These are phyloP conservation scores for Cucurbita maxima DNA, from an alignment of 306 rosid species.

Conservation along the genomic window DNA sequence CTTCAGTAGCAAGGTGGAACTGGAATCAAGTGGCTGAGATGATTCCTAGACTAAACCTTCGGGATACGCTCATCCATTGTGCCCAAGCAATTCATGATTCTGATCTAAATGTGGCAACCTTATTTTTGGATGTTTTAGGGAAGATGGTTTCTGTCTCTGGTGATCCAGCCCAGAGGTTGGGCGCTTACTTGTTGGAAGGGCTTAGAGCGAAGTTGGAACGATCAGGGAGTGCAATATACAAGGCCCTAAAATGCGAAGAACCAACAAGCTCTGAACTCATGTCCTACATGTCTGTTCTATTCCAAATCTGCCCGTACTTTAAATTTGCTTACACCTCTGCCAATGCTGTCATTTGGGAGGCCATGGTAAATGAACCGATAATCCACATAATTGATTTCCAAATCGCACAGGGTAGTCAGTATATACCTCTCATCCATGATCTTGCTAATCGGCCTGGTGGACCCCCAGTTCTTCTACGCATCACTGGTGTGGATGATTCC, in stretches of 20 bases:
- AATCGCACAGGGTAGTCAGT: conserved; percentile 84
- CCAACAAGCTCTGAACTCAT: conserved; percentile 64
- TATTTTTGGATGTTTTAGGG: conserved; percentile 43
- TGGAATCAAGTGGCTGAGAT: conserved; percentile 26
- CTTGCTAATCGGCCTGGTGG: conserved; percentile 47
- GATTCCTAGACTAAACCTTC: conserved; percentile 40
- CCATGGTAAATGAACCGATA: conserved; percentile 44
- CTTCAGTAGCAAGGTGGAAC: conserved; percentile 15
- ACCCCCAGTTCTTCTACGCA: conserved; percentile 33
- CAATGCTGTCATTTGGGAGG: conserved; percentile 50
- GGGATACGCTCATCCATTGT: conserved; percentile 33
- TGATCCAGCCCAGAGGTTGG: conserved; percentile 61
- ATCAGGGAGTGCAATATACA: conserved; percentile 78
- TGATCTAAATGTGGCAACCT: conserved; percentile 26
- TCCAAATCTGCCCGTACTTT: conserved; percentile 60
- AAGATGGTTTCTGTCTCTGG: conserved; percentile 79
- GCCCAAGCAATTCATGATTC: conserved; percentile 39
- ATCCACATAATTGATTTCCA: conserved; percentile 92
- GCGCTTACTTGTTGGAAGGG: conserved; percentile 96
- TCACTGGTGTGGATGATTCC: conserved; percentile 86
- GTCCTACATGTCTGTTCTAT: conserved; percentile 61
- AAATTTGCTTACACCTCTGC: conserved; percentile 62
- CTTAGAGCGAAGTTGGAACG: conserved; percentile 68
- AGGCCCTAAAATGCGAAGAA: conserved; percentile 49
- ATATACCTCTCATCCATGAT: conserved; percentile 40